Evolutionary conservation across 352 stramenopile species (phyloP).

Genomic region (Phytopythium montanum): DNA sequence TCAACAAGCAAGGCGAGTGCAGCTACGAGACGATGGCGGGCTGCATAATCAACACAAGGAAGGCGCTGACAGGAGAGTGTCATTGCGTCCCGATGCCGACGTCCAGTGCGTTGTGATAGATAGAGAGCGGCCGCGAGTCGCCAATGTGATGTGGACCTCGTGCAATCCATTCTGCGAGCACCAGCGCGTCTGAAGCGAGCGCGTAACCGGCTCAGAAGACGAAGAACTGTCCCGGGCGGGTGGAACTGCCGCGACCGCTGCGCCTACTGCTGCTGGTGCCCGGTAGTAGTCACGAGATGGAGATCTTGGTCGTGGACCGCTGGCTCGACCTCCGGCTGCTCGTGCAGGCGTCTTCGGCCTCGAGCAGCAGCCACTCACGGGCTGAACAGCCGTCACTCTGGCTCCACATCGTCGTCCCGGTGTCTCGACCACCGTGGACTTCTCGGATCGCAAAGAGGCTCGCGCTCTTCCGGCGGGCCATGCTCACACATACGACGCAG

Average conservation of each 20-base stretch:
- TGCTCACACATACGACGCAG: constrained; percentile 33
- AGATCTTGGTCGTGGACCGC: constrained; percentile 5
- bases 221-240: neutral
- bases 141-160: no score
- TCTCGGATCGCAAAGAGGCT: constrained; percentile 26
- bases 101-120: no score
- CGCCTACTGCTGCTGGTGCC: no score
- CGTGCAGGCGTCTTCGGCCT: no score
- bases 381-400: constrained; percentile 4
- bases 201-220: constrained; percentile 7
- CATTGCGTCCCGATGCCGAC: no score
- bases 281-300: constrained; percentile 8
- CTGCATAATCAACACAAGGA: no score
- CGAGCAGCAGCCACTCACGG: no score
- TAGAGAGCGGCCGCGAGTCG: no score
- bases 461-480: constrained; percentile 28
- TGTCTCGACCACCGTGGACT: neutral
- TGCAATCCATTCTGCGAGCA: neutral
- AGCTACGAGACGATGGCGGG: no score
- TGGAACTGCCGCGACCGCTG: neutral
- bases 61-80: no score
- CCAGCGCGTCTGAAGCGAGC: neutral
- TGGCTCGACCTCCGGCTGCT: no score
- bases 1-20: no score
- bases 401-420: constrained; percentile 2